Evolutionary conservation across 148 eudicot species (phyloP), one percentile per base, ranked within the genome.

Genomic region (Mesembryanthemum crystallinum): DNA sequence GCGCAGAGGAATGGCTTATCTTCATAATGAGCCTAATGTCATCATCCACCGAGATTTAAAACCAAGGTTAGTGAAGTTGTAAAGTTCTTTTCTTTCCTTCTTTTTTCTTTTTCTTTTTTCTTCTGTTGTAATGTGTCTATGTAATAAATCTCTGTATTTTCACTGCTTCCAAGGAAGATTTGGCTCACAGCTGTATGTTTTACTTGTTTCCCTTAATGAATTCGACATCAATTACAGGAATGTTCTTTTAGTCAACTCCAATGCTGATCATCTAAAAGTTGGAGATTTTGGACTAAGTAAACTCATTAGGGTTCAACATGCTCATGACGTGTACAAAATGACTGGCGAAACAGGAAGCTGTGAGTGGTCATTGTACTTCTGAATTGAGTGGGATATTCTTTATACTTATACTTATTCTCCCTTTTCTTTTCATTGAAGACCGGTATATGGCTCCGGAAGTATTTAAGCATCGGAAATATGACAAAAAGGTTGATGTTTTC

Each of bases 381-480:
- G 61, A 27, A 24, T 69, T 69, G n/a, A 65, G 15, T 59, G 21
- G 67, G 42, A 64, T 64, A 6, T 73, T 29, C 15, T 64, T 24
- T 72, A 15, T 64, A 43, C 51, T 27, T 37, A n/a, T 68, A 33
- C 64, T 77, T 37, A 67, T 76, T 33, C 18, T 23, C 59, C 23
- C 9, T 52, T 1, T 25, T 71, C 43, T 8, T 39, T 69, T 23
- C 64, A 81, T 83, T 80, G 17, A 28, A 79, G 98, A 95, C 74
- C 91, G 98, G 25, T 95, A 95, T 73, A 95, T 95, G 98, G 98
- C 98, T 66, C 98, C 98, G 73, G 98, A 95, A 88, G 98, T 95
- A 43, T 92, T 95, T 84, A 92, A 84, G 85, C 98, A 95, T 81
- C 82, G 90, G 75, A 95, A 90, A 78, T 95, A 95, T 84, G 98